Percentiles rank a stretch among this genome's conserved stretches.
Conservation (phyloP, 1,139 yeast species). For the Blastobotrys persicus region DNA sequence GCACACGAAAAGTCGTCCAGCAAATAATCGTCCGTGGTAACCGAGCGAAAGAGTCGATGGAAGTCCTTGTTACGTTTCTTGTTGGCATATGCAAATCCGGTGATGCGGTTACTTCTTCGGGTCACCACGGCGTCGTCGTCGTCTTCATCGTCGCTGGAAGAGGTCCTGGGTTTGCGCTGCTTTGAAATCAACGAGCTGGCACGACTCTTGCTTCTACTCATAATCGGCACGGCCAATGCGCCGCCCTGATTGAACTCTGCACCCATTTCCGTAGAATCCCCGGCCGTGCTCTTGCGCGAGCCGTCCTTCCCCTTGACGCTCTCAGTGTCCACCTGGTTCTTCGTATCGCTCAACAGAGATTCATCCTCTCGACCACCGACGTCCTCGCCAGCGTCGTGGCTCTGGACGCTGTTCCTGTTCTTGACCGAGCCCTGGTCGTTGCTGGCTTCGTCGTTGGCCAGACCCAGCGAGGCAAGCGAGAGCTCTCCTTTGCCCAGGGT, state of each 20-base stretch:
- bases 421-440: slow-evolving; percentile 1
- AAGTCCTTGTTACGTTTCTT: slow-evolving; percentile 72
- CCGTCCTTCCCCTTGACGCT: neutral
- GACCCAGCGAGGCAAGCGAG: slow-evolving; percentile 55
- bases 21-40: slow-evolving; percentile 68
- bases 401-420: neutral
- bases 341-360: slow-evolving; percentile 1
- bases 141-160: slow-evolving; percentile 5
- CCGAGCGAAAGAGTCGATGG: slow-evolving; percentile 67
- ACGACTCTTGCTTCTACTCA: slow-evolving; percentile 18
- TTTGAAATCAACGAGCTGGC: slow-evolving; percentile 17
- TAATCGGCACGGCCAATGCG: slow-evolving; percentile 16
- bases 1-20: slow-evolving; percentile 91
- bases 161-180: slow-evolving; percentile 8
- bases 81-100: slow-evolving; percentile 54
- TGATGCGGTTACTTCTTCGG: slow-evolving; percentile 14
- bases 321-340: neutral
- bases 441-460: slow-evolving; percentile 23
- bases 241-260: slow-evolving; percentile 17
- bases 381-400: slow-evolving; percentile 3
- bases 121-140: slow-evolving; percentile 2
- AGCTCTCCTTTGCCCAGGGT: slow-evolving; percentile 75
- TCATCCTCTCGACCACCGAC: neutral
- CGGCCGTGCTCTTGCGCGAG: neutral
- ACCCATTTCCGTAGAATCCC: slow-evolving; percentile 5